These are phyloP conservation scores for Luffa aegyptiaca DNA, from an alignment of 306 rosid genomes.

Conservation along the genomic window DNA sequence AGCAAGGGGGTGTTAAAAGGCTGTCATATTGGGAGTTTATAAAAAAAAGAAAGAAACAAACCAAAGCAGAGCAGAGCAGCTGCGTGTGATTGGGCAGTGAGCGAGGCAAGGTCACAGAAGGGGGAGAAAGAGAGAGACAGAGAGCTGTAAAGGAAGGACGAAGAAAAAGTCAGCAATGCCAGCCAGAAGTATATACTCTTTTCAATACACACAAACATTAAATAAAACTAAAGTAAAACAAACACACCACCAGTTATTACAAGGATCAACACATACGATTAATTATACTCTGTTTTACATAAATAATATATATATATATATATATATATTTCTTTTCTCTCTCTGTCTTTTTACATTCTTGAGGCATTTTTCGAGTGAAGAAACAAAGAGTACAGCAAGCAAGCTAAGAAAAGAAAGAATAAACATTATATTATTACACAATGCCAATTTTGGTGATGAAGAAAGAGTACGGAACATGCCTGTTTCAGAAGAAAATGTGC, in stretches of 20 bases:
- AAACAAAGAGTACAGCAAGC: neutral
- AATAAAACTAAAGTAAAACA: neutral
- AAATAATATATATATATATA: no score
- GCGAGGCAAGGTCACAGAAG: neutral
- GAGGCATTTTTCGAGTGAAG: neutral
- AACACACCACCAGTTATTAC: neutral
- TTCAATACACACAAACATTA: neutral
- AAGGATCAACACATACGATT: neutral
- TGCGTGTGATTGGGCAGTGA: neutral
- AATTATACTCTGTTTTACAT: neutral
- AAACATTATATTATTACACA: neutral
- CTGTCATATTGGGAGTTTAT: neutral
- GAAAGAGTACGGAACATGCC: neutral
- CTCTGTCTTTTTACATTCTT: neutral
- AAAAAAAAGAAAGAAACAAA: neutral
- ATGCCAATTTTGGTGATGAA: neutral
- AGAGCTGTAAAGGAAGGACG: neutral
- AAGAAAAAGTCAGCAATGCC: neutral
- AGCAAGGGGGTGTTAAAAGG: neutral
- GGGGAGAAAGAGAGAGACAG: neutral
- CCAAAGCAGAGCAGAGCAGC: neutral
- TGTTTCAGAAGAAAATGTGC: neutral
- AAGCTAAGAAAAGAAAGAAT: neutral
- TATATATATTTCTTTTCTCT: neutral
- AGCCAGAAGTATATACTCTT: neutral